These are phyloP conservation scores for Paralagenidium karlingii DNA, from an alignment of 352 stramenopile genomes.

Conservation along the genomic window DNA sequence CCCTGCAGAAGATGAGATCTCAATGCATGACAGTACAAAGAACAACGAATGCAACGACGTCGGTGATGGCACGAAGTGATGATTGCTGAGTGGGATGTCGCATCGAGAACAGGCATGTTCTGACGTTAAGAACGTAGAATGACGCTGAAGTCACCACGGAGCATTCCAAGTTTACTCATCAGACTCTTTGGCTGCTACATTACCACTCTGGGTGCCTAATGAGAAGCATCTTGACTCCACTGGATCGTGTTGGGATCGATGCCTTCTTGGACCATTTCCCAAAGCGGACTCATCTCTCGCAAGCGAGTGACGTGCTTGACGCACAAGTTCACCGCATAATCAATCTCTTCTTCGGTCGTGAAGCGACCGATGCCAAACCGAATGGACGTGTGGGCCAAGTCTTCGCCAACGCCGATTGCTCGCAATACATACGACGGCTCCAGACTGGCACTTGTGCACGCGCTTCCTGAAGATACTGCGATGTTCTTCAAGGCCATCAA, in stretches of 20 bases:
- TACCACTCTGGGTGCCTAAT: constrained; percentile 7
- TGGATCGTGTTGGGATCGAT: constrained; percentile 99
- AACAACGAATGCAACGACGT: no score
- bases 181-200: no score
- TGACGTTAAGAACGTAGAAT: no score
- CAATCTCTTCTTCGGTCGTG: constrained; percentile 96
- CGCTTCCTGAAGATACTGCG: constrained; percentile 93
- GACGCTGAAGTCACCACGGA: no score
- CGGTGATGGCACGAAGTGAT: no score
- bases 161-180: no score
- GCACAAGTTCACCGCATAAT: constrained; percentile 92
- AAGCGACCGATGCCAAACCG: constrained; percentile 97
- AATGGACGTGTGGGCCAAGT: constrained; percentile 98
- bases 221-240: constrained; percentile 95
- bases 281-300: constrained; percentile 98
- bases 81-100: no score
- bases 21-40: no score
- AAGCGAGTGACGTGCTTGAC: constrained; percentile 93
- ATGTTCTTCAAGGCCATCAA: constrained; percentile 99
- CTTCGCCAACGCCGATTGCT: constrained; percentile 97
- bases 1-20: no score
- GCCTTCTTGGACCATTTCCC: constrained; percentile 99
- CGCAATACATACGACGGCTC: constrained; percentile 98
- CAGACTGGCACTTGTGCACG: constrained; percentile 94
- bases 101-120: no score